Base-by-base conservation (phyloP, 2,329 filamentous ascomycete genomes). In the Hortaea sp. region DNA sequence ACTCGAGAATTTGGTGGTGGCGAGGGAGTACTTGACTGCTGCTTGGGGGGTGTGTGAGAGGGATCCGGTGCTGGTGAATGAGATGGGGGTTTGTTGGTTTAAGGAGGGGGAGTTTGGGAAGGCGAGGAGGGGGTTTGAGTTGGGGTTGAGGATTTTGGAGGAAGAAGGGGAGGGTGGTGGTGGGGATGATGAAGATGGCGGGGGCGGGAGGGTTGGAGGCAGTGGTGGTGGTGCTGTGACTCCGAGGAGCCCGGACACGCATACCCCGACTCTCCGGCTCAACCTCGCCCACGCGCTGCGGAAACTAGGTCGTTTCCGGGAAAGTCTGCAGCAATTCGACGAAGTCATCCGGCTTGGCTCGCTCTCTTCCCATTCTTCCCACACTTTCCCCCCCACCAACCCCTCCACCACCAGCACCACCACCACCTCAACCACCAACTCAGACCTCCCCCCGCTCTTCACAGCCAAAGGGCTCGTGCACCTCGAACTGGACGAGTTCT, bases 51-150 rank as follows among this genome's bases (percentile, higher is more conserved):
- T 94, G 9, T 94, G 88, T 70, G 79, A 82, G 57, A 84, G 81
- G 1, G 92, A 98, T 57, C 92, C 92, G 0, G 69, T 97, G 5
- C 78, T 98, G 4, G 74, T 98, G 46, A 98, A 98, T 63, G 92
- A 98, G 68, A 83, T 97, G 69, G 94, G 90, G 4, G 82, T 97
- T 4, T 88, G 95, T n/a, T 83, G 88, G 54, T 98, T 95, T 62
- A 88, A 97, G 63, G 88, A 95, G 63, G 82, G 86, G 55, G 78
- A 85, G 43, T 77, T 88, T 5, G 75, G 80, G 49, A 81, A 85
- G 27, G 88, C 92, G 0, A 79, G 86, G 7, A 75, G 79, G 29
- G 78, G 89, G 51, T 97, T 98, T 64, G 75, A 75, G 6, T 78
- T 82, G 50, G 86, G 92, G 0, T 76, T 98, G 12, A 71, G 76